Percentiles rank a stretch among this genome's conserved stretches.
phyloP scores from a whole-genome alignment of 352 stramenopile species.

The Globisporangium echinulatum region DNA sequence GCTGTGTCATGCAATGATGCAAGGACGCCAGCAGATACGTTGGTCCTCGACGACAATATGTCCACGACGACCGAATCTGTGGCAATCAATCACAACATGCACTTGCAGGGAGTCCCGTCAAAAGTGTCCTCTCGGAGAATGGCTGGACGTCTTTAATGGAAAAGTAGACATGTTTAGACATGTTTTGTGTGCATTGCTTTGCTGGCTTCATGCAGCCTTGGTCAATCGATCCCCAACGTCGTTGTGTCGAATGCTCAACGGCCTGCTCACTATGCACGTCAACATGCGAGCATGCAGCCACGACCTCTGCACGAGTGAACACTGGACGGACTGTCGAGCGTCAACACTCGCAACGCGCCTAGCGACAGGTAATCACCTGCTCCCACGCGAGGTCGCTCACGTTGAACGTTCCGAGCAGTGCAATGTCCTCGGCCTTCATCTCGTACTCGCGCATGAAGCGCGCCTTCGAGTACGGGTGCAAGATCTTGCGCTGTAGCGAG shows the following conservation, averaged over 20 bases:
- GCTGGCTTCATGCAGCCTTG: too few relatives aligned
- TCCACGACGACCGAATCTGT: too few relatives aligned
- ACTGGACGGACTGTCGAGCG: too few relatives aligned
- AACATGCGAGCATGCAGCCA: neutral
- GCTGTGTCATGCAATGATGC: too few relatives aligned
- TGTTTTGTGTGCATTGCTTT: neutral
- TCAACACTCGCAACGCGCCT: neutral
- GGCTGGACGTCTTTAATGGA: neutral
- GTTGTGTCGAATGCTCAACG: too few relatives aligned
- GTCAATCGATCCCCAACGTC: neutral
- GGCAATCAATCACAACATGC: too few relatives aligned
- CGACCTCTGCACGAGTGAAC: neutral
- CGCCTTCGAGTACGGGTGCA: constrained; percentile 44
- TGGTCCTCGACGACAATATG: too few relatives aligned
- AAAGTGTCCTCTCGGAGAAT: too few relatives aligned
- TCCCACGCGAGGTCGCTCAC: constrained; percentile 42
- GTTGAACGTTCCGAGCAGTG: constrained; percentile 38
- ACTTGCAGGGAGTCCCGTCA: neutral
- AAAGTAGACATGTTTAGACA: neutral
- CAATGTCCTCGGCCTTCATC: constrained; percentile 28
- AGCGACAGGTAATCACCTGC: constrained; percentile 43
- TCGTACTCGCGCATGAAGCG: constrained; percentile 47
- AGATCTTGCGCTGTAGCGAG: constrained; percentile 25
- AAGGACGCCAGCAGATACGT: too few relatives aligned
- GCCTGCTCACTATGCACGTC: too few relatives aligned